Conservation (phyloP, 2,329 filamentous ascomycete species). For the Arthrobotrys entomopaga region DNA sequence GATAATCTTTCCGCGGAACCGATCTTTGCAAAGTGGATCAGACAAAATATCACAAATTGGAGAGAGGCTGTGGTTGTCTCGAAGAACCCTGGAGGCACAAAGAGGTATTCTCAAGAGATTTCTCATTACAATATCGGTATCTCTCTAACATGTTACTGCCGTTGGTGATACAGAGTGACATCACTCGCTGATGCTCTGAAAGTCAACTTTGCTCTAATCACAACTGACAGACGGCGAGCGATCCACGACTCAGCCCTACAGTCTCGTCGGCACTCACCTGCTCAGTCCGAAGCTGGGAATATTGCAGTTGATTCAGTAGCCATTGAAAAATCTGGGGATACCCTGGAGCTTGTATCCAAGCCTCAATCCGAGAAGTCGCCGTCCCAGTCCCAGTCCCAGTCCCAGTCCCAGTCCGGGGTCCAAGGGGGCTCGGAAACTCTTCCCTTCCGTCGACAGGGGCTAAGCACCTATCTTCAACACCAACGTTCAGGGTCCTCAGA, state of each 20-base stretch:
- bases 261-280: constrained; percentile 58
- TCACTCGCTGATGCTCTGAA: constrained; percentile 95
- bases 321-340: constrained; percentile 36
- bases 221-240: constrained; percentile 77
- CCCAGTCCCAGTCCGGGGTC: not conserved
- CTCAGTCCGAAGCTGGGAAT: constrained; percentile 60
- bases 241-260: constrained; percentile 58
- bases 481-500: constrained; percentile 52
- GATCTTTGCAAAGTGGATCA: constrained; percentile 94
- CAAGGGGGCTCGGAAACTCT: constrained; percentile 59
- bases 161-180: constrained; percentile 72
- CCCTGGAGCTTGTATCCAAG: constrained; percentile 28
- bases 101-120: constrained; percentile 64
- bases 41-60: constrained; percentile 87
- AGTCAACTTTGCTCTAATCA: constrained; percentile 97
- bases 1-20: constrained; percentile 98
- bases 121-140: not conserved
- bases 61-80: constrained; percentile 93
- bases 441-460: constrained; percentile 53
- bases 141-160: constrained; percentile 18
- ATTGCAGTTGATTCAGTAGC: constrained; percentile 51
- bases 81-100: constrained; percentile 97
- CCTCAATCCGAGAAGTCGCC: constrained; percentile 38
- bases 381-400: constrained; percentile 12
- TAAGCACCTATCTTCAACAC: constrained; percentile 50